These are phyloP conservation scores for Talaromyces sp. DNA, from an alignment of 2,329 filamentous ascomycete genomes.

Conservation along the genomic window DNA sequence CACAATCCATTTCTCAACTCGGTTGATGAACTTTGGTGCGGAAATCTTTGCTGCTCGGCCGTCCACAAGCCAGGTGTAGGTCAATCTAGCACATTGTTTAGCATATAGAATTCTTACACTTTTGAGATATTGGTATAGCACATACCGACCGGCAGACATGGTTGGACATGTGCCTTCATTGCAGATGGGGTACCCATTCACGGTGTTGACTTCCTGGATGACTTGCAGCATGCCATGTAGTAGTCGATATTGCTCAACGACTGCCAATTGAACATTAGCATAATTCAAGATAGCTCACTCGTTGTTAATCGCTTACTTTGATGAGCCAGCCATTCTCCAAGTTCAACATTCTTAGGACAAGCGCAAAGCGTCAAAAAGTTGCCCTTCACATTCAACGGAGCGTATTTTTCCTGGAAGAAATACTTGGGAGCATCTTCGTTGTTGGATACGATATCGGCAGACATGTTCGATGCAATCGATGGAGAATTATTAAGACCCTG, in stretches of 20 bases:
- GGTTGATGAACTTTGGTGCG: slow-evolving; percentile 86
- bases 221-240: slow-evolving; percentile 85
- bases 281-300: not conserved
- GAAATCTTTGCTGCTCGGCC: slow-evolving; percentile 86
- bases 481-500: slow-evolving; percentile 33
- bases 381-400: slow-evolving; percentile 86
- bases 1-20: slow-evolving; percentile 95
- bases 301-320: slow-evolving; percentile 60
- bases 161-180: slow-evolving; percentile 78
- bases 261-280: slow-evolving; percentile 43
- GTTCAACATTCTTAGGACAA: slow-evolving; percentile 85
- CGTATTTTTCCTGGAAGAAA: slow-evolving; percentile 51
- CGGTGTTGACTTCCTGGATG: slow-evolving; percentile 77
- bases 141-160: slow-evolving; percentile 91
- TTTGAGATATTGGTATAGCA: slow-evolving; percentile 25
- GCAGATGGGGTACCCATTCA: slow-evolving; percentile 70
- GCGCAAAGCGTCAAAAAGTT: slow-evolving; percentile 96
- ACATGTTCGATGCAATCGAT: slow-evolving; percentile 34
- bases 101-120: not conserved
- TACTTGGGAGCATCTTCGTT: slow-evolving; percentile 44
- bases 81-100: slow-evolving; percentile 57
- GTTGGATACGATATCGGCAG: slow-evolving; percentile 32
- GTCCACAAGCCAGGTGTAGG: slow-evolving; percentile 92
- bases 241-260: slow-evolving; percentile 87
- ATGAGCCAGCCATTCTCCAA: slow-evolving; percentile 92